These are phyloP conservation scores for Xylaria castorea DNA, from an alignment of 495 filamentous ascomycete genomes.

Conservation along the genomic window DNA sequence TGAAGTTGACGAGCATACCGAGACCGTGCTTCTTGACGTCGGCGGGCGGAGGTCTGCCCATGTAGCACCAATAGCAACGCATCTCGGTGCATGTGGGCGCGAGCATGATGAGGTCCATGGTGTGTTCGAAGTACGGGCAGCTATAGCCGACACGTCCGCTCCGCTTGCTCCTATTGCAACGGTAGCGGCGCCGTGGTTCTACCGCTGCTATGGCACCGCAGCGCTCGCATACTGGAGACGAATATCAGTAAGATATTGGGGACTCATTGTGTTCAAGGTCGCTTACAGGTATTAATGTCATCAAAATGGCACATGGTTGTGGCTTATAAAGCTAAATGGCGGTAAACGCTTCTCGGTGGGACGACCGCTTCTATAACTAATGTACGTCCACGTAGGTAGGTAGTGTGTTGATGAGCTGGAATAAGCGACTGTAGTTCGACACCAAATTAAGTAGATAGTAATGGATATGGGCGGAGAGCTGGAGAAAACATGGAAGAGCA, in stretches of 20 bases:
- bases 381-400: background rate
- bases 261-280: background rate
- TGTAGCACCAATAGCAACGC: background rate
- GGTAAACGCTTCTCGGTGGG: background rate
- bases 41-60: background rate
- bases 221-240: background rate
- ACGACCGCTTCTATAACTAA: background rate
- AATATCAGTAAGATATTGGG: background rate
- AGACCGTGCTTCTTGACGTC: background rate
- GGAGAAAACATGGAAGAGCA: background rate
- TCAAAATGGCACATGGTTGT: background rate
- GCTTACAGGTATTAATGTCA: background rate
- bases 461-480: background rate
- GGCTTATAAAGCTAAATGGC: background rate
- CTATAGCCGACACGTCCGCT: background rate
- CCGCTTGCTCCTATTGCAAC: background rate
- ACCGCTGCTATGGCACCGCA: background rate
- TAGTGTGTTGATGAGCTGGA: background rate
- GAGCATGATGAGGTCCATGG: background rate
- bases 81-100: background rate
- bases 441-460: background rate
- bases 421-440: slow-evolving; percentile 2
- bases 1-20: background rate
- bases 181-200: background rate
- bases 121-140: background rate